Conservation (phyloP, 139 green algal genomes). For the Tetradesmus obliquus region DNA sequence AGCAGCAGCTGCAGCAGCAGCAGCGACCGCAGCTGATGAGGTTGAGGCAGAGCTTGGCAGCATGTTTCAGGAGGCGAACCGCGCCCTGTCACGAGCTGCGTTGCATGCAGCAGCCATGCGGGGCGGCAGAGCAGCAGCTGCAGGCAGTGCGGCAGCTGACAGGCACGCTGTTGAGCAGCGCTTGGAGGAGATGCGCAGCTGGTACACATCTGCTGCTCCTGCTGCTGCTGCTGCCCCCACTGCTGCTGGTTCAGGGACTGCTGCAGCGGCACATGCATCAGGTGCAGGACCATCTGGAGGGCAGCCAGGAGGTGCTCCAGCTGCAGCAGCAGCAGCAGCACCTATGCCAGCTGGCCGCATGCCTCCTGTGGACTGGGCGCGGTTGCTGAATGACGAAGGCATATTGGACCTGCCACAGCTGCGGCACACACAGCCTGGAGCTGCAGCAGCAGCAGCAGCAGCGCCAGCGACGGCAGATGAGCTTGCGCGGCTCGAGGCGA, state of each 20-base stretch:
- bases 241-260: not conserved
- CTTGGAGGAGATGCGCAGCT: not conserved
- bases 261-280: not conserved
- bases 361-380: too few relatives aligned
- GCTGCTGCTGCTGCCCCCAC: not conserved
- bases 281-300: not conserved
- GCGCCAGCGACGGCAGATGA: not conserved
- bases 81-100: not conserved
- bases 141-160: not conserved
- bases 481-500: not conserved
- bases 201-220: too few relatives aligned
- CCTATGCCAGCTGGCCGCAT: too few relatives aligned
- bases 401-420: too few relatives aligned
- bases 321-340: not conserved
- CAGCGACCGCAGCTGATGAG: not conserved
- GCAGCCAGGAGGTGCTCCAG: not conserved
- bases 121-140: constrained; percentile 1
- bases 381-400: not conserved
- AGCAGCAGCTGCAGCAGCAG: not conserved
- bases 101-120: not conserved
- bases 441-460: not conserved
- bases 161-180: not conserved
- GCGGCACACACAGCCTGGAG: not conserved
- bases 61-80: not conserved
- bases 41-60: not conserved